These are phyloP conservation scores for Tuber melanosporum DNA, from an alignment of 495 filamentous ascomycete species.

Conservation along the genomic window DNA sequence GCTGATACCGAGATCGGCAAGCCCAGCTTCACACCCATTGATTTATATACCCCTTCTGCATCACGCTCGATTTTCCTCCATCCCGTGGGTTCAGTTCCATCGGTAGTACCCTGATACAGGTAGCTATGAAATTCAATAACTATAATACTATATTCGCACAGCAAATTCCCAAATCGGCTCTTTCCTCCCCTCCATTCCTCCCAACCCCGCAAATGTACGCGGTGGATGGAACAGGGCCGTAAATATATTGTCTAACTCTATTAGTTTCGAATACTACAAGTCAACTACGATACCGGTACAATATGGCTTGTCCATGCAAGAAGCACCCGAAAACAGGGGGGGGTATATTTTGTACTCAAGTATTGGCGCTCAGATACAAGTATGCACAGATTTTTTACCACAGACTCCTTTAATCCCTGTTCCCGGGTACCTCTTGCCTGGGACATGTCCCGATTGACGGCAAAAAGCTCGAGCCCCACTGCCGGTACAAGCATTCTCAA, in stretches of 20 bases:
- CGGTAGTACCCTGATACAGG: neutral
- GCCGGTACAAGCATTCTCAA: neutral
- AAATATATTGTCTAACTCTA: neutral
- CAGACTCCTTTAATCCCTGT: neutral
- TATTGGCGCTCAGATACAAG: neutral
- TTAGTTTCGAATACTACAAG: neutral
- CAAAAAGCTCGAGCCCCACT: slow-evolving; percentile 2
- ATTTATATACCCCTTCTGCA: neutral
- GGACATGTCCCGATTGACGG: neutral
- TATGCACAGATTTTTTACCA: neutral
- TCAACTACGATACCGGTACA: neutral
- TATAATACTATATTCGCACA: neutral
- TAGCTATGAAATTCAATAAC: neutral
- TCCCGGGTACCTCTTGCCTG: neutral
- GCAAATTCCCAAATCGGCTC: neutral
- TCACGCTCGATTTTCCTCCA: neutral
- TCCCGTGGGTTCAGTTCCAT: neutral
- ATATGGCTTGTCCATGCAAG: neutral
- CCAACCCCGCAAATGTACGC: neutral
- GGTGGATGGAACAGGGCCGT: neutral
- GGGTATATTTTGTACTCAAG: neutral
- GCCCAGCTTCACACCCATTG: neutral
- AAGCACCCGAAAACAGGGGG: neutral
- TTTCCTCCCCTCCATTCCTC: neutral
- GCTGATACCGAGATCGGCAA: neutral